Evolutionary conservation across 352 stramenopile species (phyloP), one percentile per base, ranked within the genome.

Genomic region (Phytophthora ohioensis): DNA sequence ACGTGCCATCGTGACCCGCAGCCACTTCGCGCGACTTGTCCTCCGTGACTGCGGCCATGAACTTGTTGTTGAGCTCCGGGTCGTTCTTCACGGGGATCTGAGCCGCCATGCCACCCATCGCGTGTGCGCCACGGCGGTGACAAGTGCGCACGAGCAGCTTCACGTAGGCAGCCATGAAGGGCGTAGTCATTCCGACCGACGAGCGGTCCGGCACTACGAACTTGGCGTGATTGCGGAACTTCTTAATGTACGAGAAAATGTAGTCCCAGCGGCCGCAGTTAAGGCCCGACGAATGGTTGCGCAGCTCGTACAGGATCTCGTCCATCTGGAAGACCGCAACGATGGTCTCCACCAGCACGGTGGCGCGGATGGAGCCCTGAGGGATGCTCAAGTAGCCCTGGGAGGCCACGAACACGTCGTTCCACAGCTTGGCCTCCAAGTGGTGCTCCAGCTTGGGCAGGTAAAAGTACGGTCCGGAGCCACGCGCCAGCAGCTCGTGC

Each of bases 201-300:
- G 85, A 88, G 32, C 96, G 88, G 78, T 99, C 96, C 5, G 96
- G 96, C 53, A 98, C 87, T 36, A 99, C 84, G 62, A 97, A 98
- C 77, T 95, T 81, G n/a, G 69, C 42, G 73, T 98, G 92, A 72
- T 92, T 91, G 71, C 95, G 94, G 52, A 98, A 89, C 79, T 97
- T 97, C 80, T 99, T 99, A 72, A 99, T 99, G 81, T 98, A 98
- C 36, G 91, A 98, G 77, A 99, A 99, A 46, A 99, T 96, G 75
- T 99, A 99, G 82, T 99, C 96, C 95, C 96, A 99, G 56, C 96
- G 92, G 32, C 97, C 97, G 69, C 96, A 99, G 81, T 99, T 99
- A 43, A 99, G 83, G n/a, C 96, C 97, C 32, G 95, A 86, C 43
- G 92, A 98, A 85, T 99, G 96, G 61, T 98, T 86, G 38, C 92